Evolutionary conservation across 306 rosid genomes (phyloP).

Genomic region (Dryas octopetala): DNA sequence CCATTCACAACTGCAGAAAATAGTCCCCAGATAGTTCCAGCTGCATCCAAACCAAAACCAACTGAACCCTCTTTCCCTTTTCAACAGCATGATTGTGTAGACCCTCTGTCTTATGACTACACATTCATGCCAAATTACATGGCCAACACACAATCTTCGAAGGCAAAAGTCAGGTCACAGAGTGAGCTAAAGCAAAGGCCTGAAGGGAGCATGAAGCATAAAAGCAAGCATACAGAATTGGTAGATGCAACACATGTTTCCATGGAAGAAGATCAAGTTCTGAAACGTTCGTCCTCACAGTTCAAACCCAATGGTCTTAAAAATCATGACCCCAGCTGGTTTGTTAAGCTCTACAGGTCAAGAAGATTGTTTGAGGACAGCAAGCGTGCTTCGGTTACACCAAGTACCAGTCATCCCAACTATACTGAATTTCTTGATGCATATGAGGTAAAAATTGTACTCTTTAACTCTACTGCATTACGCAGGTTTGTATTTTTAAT

Average conservation of each 20-base stretch:
- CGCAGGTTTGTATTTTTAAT: background rate
- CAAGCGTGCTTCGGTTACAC: slow-evolving; percentile 29
- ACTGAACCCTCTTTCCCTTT: slow-evolving; percentile 30
- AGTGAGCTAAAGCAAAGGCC: slow-evolving; percentile 92
- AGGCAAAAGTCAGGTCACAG: slow-evolving; percentile 69
- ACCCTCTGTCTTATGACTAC: slow-evolving; percentile 24
- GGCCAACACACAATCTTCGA: slow-evolving; percentile 76
- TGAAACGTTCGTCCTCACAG: slow-evolving; percentile 31
- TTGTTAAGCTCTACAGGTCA: slow-evolving; percentile 42
- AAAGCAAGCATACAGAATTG: slow-evolving; percentile 40
- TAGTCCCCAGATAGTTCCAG: slow-evolving; percentile 34
- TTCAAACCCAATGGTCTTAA: slow-evolving; percentile 37
- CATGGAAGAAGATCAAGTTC: slow-evolving; percentile 39
- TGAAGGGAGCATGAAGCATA: slow-evolving; percentile 28
- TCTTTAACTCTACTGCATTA: background rate
- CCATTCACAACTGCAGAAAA: slow-evolving; percentile 32
- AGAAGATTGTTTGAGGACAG: slow-evolving; percentile 29
- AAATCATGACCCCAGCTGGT: slow-evolving; percentile 44
- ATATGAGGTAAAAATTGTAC: slow-evolving; percentile 25
- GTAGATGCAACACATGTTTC: slow-evolving; percentile 10
- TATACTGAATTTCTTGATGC: slow-evolving; percentile 25
- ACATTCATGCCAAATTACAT: slow-evolving; percentile 62
- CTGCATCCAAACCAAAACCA: slow-evolving; percentile 34
- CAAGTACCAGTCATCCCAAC: slow-evolving; percentile 28
- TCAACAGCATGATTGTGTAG: slow-evolving; percentile 32